Percentiles rank a stretch among this genome's conserved stretches.
phyloP scores from a whole-genome alignment of 2,329 filamentous ascomycete genomes.

The Acarospora socialis region DNA sequence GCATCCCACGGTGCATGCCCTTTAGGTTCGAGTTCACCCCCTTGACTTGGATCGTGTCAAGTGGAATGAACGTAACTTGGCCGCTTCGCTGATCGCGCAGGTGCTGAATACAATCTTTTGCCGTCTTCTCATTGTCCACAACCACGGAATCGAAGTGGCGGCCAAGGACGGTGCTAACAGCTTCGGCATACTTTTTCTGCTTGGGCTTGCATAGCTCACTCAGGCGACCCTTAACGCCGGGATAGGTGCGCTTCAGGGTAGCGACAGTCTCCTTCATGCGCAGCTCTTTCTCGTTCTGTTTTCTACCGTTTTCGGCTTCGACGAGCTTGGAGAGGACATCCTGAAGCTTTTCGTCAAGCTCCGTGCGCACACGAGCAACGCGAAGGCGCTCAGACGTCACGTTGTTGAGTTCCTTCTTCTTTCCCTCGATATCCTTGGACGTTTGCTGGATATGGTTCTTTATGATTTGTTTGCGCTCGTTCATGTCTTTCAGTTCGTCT shows the following conservation, averaged over 20 bases:
- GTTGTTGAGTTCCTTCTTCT: constrained; percentile 82
- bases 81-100: constrained; percentile 78
- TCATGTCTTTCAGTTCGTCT: constrained; percentile 53
- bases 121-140: constrained; percentile 89
- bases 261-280: constrained; percentile 70
- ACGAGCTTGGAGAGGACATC: constrained; percentile 67
- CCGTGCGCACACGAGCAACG: constrained; percentile 66
- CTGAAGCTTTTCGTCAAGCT: constrained; percentile 82
- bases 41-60: constrained; percentile 95
- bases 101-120: constrained; percentile 85
- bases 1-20: constrained; percentile 66
- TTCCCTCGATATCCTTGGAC: constrained; percentile 64
- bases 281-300: constrained; percentile 70
- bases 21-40: constrained; percentile 82
- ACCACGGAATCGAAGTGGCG: constrained; percentile 89
- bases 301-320: constrained; percentile 70
- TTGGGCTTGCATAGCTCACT: constrained; percentile 90
- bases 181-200: constrained; percentile 91
- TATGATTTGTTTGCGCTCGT: constrained; percentile 51
- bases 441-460: constrained; percentile 51
- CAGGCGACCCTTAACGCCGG: constrained; percentile 79
- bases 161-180: constrained; percentile 81
- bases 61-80: constrained; percentile 84
- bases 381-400: constrained; percentile 72
- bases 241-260: constrained; percentile 77